Evolutionary conservation across 805 yeast species (phyloP), one percentile per base, ranked within the genome.

Genomic region (Kodamaea leandrae): DNA sequence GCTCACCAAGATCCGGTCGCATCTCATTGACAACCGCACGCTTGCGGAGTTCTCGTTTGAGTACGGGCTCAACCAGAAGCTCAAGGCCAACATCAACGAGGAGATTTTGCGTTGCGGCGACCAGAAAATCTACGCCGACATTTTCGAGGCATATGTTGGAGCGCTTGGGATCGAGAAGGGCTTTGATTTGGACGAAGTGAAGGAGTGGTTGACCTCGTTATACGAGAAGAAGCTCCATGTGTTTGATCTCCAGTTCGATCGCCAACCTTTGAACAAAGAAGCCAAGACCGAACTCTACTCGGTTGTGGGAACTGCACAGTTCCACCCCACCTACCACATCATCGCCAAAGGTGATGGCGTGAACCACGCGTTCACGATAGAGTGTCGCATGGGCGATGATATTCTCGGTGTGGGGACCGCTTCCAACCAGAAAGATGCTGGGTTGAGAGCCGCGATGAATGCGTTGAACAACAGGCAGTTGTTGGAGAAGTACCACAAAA

Each of bases 91-190:
- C 49, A 68, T 73, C 24, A 78, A 76, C 42, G 76, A 67, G 23
- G 58, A 60, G 3, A 53, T 68, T 10, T 68, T 74, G 39, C 58
- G 63, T 20, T 64, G 67, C 24, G 86, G 86, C 6, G 78, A 74
- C 44, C 76, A 76, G 48, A 93, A 93, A 56, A 67, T 85, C 3
- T 76, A 75, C 54, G 96, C 98, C 0, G 99, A 91, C 68, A 80
- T 85, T 0, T 86, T 91, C 57, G 99, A 93, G 63, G 96, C 98
- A 0, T 91, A 91, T 51, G 73, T 93, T 34, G 98, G 96, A 5
- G 99, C 95, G 0, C 61, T 91, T 23, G 74, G 75, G 6, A 68
- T 78, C 16, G 95, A 86, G 47, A 66, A 75, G 29, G 64, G 64
- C 9, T 60, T 64, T 13, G 76, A 79, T 45, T 64, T 75, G 37